A percentile compares a stretch with the other conserved stretches of the same genome.
These are phyloP conservation scores for Backusella macrospora DNA, from an alignment of 192 early-diverging fungal species.

Conservation along the genomic window DNA sequence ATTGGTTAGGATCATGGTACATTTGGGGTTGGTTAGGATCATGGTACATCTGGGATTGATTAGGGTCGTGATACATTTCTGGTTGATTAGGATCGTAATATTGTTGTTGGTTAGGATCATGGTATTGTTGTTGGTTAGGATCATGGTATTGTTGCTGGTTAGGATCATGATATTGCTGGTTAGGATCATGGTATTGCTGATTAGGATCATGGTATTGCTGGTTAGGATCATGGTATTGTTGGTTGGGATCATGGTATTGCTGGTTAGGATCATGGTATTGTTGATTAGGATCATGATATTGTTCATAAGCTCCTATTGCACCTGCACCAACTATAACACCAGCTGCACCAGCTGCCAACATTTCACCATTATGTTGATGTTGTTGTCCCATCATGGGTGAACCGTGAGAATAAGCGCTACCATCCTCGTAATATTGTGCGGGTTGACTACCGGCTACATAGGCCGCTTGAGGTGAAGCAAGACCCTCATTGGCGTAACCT, in stretches of 20 bases:
- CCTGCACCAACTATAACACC: neutral
- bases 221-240: constrained; percentile 4
- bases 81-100: neutral
- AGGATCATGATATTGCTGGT: constrained; percentile 2
- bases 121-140: neutral
- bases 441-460: constrained; percentile 9
- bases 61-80: neutral
- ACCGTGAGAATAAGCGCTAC: neutral
- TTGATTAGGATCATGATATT: neutral
- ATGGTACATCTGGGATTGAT: neutral
- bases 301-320: neutral
- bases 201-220: neutral
- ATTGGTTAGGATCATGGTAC: constrained; percentile 3
- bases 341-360: neutral
- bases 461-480: neutral
- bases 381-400: constrained; percentile 13
- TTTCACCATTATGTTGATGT: neutral
- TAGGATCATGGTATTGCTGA: constrained; percentile 2
- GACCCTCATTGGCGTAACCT: neutral
- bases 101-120: neutral
- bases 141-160: neutral
- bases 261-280: neutral
- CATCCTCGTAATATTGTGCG: constrained; percentile 16
- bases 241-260: neutral
- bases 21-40: neutral